Conservation (phyloP, 805 yeast genomes). For the Wickerhamiella qilinensis region DNA sequence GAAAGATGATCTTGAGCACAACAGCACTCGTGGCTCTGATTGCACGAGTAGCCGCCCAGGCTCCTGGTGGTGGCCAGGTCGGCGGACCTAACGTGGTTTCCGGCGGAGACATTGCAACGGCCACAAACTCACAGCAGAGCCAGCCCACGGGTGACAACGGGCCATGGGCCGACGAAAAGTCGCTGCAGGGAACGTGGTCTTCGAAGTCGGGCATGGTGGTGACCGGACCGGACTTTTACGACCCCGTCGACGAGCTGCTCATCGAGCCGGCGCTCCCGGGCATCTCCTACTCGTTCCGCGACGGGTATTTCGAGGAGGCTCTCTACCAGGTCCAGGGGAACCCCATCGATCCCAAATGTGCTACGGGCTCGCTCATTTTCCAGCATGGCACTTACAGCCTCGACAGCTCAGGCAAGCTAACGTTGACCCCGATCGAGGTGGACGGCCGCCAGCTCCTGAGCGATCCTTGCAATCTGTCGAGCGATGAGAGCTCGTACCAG, state of each 20-base stretch:
- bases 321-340: constrained; percentile 43
- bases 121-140: constrained; percentile 4
- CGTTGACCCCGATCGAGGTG: constrained; percentile 56
- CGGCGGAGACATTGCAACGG: constrained; percentile 3
- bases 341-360: constrained; percentile 49
- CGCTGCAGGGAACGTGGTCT: constrained; percentile 80
- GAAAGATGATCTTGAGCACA: background rate
- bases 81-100: constrained; percentile 3
- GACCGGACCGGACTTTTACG: constrained; percentile 88
- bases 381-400: constrained; percentile 79
- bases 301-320: constrained; percentile 86
- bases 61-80: constrained; percentile 7
- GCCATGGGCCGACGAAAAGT: constrained; percentile 15
- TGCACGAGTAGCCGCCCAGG: background rate
- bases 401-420: constrained; percentile 45
- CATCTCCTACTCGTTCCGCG: constrained; percentile 75
- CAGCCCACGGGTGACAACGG: constrained; percentile 7
- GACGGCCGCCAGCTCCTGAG: constrained; percentile 88
- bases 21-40: constrained; percentile 24
- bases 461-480: constrained; percentile 47
- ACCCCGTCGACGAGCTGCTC: constrained; percentile 86
- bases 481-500: constrained; percentile 36
- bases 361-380: constrained; percentile 63
- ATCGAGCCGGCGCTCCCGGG: constrained; percentile 97
- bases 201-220: constrained; percentile 86